A percentile compares a stretch with the other conserved stretches of the same genome.
Evolutionary conservation across 2,329 filamentous ascomycete species (phyloP).

Genomic region (Phaeosphaeria sp.): DNA sequence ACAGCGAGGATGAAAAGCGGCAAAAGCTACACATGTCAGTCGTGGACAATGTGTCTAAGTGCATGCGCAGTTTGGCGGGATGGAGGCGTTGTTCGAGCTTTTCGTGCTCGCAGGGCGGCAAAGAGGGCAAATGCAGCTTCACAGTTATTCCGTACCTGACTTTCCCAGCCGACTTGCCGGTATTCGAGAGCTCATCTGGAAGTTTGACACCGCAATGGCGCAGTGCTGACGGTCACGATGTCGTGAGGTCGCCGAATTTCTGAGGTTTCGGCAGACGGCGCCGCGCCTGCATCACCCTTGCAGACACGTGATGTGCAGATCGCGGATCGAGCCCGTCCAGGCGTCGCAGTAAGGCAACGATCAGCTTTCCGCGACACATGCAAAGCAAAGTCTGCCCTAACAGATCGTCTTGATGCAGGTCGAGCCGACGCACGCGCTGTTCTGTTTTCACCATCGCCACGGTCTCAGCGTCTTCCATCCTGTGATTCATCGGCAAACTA

Average conservation of each 20-base stretch:
- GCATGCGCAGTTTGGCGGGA: not conserved
- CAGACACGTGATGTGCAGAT: slow-evolving; percentile 15
- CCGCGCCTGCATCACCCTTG: slow-evolving; percentile 1
- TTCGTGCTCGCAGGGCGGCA: not conserved
- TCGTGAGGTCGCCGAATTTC: slow-evolving; percentile 22
- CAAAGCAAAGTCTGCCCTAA: slow-evolving; percentile 10
- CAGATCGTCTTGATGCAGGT: slow-evolving; percentile 1
- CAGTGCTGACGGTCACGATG: slow-evolving; percentile 21
- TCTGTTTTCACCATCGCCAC: not conserved
- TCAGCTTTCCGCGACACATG: slow-evolving; percentile 16
- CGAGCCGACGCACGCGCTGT: not conserved
- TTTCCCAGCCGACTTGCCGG: slow-evolving; percentile 67
- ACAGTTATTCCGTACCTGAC: slow-evolving; percentile 59
- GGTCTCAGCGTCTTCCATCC: not conserved
- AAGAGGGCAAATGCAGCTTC: not conserved
- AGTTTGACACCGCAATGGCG: slow-evolving; percentile 32
- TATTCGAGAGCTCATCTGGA: slow-evolving; percentile 69
- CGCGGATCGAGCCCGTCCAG: slow-evolving; percentile 2
- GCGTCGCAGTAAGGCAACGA: slow-evolving; percentile 10
- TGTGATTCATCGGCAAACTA: slow-evolving; percentile 7
- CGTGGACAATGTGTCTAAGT: too few relatives aligned
- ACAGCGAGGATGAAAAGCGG: slow-evolving; percentile 26
- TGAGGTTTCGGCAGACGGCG: slow-evolving; percentile 12
- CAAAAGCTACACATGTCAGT: slow-evolving; percentile 23
- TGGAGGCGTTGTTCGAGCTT: not conserved